Base-by-base conservation (phyloP, 2,329 filamentous ascomycete genomes). In the Thielaviopsis euricoi region DNA sequence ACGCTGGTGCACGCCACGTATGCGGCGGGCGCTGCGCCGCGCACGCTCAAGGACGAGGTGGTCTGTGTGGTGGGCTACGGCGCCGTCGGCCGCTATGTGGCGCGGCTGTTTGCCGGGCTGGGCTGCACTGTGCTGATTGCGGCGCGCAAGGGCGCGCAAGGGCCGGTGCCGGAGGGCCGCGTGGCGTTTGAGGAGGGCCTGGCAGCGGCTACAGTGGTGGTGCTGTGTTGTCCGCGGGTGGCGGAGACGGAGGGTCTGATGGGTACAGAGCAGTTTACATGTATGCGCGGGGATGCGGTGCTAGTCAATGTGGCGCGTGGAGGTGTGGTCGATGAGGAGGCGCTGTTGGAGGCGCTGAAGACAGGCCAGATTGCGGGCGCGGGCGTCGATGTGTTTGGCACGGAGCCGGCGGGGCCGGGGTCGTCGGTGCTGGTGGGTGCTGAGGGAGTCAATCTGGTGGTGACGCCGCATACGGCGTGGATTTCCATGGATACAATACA, bases 251-350 rank as follows among this genome's bases (percentile, higher is more conserved):
- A 84, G 59, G 85, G 87, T 58, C 78, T 93, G 69, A 80, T 93
- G 22, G 29, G 57, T n/a, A 22, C 52, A 2, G n/a, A 22, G 7
- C 53, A 59, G 50, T 55, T 59, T 26, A 13, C 73, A 22, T 74
- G 73, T 9, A 91, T 93, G 86, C 89, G 87, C 66, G 74, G 73
- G 19, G 84, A 84, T 9, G 83, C 86, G 0, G 76, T 85, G 3
- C 81, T 91, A 6, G 74, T 93, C 56, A 93, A 93, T 61, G 86
- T 91, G 0, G 87, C 87, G 1, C 74, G 87, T 33, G 87, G 87
- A 1, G 87, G 87, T 0, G 87, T 90, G 56, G 85, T 90, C 62
- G 87, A 91, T 60, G 87, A 93, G 67, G 75, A 75, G 1, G 86
- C 86, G 0, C 73, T 93, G 3, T 72, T 90, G 0, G 77, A 77